Conservation (phyloP, 169 alveolate genomes). For the Eimeria sp. region DNA sequence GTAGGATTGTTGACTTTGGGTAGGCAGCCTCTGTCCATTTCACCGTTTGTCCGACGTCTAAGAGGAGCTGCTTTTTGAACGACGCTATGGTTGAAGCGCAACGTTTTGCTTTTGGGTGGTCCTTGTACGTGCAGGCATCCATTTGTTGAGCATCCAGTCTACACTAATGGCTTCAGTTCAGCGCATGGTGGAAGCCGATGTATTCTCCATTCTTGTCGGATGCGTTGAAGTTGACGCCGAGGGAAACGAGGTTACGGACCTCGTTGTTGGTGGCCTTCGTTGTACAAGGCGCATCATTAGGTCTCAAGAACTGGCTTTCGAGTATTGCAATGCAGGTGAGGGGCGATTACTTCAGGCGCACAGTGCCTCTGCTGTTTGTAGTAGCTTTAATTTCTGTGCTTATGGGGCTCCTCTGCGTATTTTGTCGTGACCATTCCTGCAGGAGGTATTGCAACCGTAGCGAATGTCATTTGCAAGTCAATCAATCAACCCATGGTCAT, state of each 20-base stretch:
- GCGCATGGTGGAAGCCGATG: slow-evolving; percentile 91
- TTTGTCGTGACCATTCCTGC: neutral
- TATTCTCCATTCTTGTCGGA: slow-evolving; percentile 90
- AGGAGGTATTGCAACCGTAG: slow-evolving; percentile 93
- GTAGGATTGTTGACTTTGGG: slow-evolving; percentile 90
- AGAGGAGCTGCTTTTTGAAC: neutral
- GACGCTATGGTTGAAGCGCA: neutral
- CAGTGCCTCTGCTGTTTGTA: too few relatives aligned
- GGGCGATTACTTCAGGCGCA: neutral
- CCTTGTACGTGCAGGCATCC: slow-evolving; percentile 76
- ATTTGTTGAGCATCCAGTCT: slow-evolving; percentile 92
- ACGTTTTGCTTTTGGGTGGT: neutral
- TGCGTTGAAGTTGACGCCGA: slow-evolving; percentile 90
- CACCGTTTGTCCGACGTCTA: neutral
- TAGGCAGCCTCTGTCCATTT: slow-evolving; percentile 26
- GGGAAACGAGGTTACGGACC: slow-evolving; percentile 90
- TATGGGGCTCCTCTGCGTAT: neutral
- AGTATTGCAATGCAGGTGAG: slow-evolving; percentile 90
- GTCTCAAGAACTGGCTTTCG: slow-evolving; percentile 93
- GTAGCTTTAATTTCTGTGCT: too few relatives aligned
- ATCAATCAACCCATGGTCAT: slow-evolving; percentile 91
- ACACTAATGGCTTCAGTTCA: slow-evolving; percentile 89
- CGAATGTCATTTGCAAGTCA: slow-evolving; percentile 89
- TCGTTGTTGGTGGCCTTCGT: slow-evolving; percentile 91
- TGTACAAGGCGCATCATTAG: slow-evolving; percentile 92